Evolutionary conservation across 2,329 filamentous ascomycete genomes (phyloP).

Genomic region (Huntiella decipiens): DNA sequence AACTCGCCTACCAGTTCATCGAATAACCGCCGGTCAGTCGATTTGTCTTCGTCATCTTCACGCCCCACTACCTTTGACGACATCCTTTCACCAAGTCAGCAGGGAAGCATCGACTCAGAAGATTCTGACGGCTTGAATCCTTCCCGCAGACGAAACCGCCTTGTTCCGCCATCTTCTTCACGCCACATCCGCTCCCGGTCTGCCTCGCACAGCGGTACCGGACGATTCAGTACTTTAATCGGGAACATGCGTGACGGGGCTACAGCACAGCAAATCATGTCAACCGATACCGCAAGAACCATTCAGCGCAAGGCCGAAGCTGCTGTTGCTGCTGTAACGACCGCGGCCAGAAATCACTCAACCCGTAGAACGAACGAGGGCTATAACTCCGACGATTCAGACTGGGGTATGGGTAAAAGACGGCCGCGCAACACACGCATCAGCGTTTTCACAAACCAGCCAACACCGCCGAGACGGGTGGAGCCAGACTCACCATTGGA

Average conservation of each 20-base stretch:
- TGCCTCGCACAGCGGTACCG: not conserved
- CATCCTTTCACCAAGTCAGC: not conserved
- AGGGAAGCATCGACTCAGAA: not conserved
- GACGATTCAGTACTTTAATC: not conserved
- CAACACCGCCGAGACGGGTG: too few species aligned
- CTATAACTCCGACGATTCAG: not conserved
- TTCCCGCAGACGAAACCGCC: not conserved
- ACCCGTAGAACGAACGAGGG: not conserved
- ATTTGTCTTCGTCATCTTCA: too few species aligned
- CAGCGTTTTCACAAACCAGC: too few species aligned
- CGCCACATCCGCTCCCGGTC: not conserved
- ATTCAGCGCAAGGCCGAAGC: conserved; percentile 5
- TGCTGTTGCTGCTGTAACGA: conserved; percentile 5
- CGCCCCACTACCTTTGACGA: not conserved
- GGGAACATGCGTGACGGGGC: not conserved
- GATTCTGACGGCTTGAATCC: not conserved
- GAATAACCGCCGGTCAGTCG: too few species aligned
- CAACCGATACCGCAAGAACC: not conserved
- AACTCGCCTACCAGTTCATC: too few species aligned
- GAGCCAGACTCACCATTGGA: not conserved
- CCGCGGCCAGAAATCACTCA: conserved; percentile 1
- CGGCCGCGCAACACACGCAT: too few species aligned
- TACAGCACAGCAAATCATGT: not conserved
- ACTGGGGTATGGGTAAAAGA: not conserved
- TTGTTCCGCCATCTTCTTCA: not conserved